Evolutionary conservation across 176 grass and related monocot species (phyloP).

Genomic region (Ensete glaucum): DNA sequence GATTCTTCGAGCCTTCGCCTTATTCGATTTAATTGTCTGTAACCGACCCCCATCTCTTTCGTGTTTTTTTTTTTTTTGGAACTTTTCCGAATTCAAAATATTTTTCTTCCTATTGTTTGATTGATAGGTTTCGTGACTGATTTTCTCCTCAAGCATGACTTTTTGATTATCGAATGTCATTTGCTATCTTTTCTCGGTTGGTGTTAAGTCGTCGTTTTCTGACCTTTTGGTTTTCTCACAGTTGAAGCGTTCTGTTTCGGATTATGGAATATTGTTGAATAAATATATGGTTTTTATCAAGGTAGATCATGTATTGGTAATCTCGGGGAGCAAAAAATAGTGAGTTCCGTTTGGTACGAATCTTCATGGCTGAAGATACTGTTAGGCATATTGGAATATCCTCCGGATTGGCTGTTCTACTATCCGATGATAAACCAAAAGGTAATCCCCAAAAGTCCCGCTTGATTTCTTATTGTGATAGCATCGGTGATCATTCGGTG

Average conservation of each 20-base stretch:
- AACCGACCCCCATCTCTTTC: background rate
- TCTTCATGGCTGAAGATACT: conserved; percentile 52
- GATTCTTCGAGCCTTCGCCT: too few species aligned
- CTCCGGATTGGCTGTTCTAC: conserved; percentile 61
- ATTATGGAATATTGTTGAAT: background rate
- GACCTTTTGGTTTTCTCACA: background rate
- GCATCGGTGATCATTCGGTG: conserved; percentile 54
- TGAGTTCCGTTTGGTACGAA: background rate
- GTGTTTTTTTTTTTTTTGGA: background rate
- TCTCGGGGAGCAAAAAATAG: conserved; percentile 3
- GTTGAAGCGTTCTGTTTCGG: background rate
- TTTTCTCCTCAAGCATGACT: background rate
- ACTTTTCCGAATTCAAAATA: background rate
- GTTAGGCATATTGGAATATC: conserved; percentile 44
- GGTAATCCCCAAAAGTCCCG: conserved; percentile 53
- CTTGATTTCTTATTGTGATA: conserved; percentile 66
- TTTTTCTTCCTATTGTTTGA: background rate
- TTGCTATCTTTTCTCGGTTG: background rate
- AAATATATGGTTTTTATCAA: background rate
- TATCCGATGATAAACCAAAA: conserved; percentile 47
- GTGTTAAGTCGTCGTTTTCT: background rate
- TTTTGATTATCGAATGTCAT: background rate
- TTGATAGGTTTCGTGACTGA: too few species aligned
- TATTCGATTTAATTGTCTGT: background rate
- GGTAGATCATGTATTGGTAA: background rate